Evolutionary conservation across 257 asterid genomes (phyloP).

Genomic region (Plantago major): DNA sequence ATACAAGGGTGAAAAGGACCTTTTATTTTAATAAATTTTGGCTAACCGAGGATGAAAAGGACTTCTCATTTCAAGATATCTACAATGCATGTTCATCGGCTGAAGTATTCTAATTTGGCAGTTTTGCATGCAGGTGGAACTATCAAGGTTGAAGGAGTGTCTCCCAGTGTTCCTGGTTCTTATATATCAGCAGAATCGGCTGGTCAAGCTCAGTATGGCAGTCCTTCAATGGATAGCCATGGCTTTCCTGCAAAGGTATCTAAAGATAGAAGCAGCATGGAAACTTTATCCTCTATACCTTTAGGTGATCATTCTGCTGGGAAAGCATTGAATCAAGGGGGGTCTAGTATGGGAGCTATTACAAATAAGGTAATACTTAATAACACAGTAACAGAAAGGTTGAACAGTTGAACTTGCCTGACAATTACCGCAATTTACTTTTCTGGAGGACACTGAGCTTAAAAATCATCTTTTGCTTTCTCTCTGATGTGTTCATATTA

Average conservation of each 20-base stretch:
- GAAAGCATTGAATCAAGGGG: constrained; percentile 57
- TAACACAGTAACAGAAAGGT: constrained; percentile 17
- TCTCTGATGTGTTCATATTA: no score
- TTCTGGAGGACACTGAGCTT: not conserved
- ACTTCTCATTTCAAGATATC: no score
- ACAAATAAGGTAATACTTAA: constrained; percentile 42
- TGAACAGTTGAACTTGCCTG: constrained; percentile 1
- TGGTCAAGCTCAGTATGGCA: constrained; percentile 58
- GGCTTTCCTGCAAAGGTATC: constrained; percentile 58
- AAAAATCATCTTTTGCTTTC: not conserved
- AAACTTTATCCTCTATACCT: constrained; percentile 42
- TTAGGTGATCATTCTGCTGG: constrained; percentile 51
- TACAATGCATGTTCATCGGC: no score
- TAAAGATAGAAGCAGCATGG: constrained; percentile 58
- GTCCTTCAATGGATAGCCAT: constrained; percentile 63
- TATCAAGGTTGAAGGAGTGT: constrained; percentile 51
- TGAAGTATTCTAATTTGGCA: constrained; percentile 18
- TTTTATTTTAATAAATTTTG: no score
- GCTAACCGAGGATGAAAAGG: no score
- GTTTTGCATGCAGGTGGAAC: constrained; percentile 48
- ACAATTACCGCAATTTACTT: not conserved
- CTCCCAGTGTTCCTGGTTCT: constrained; percentile 50
- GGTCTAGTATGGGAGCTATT: constrained; percentile 39
- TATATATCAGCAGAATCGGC: constrained; percentile 57
- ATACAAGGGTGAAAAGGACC: no score